Base-by-base conservation (phyloP, 2,329 filamentous ascomycete species). In the Botrytis pseudocinerea region DNA sequence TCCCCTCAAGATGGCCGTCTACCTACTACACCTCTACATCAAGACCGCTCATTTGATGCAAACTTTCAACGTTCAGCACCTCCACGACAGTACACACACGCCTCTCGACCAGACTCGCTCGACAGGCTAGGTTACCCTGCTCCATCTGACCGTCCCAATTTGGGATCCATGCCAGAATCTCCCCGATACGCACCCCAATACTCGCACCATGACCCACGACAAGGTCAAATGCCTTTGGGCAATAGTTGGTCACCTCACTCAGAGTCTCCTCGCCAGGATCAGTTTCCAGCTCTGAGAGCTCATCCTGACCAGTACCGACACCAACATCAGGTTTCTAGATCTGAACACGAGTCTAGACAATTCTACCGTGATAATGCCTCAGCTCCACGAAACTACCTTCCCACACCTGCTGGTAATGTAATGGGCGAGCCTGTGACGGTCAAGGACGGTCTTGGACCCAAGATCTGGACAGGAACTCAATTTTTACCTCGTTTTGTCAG, bases 391-490 rank as follows among this genome's bases (percentile, higher is more conserved):
- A 78, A 73, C 32, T 78, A 79, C 48, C 76, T 78, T 32, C 76
- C 75, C 1, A 78, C 79, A 14, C 76, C 79, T 28, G 74, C 75
- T 5, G 77, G 75, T 59, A 78, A 76, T 57, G 74, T 76, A 5
- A 70, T 73, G 22, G 76, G 76, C 28, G 79, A 80, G n/a, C 72
- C 78, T 38, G 60, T 78, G 8, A 79, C 79, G 32, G 80, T 84
- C 22, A 90, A 90, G 80, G 89, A 91, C 79, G 87, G 87, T 1
- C 82, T 91, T 22, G 89, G 89, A 0, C 89, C 90, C 20, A 91
- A 91, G 83, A 91, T 91, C 74, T 91, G 90, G 90, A 91, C 89
- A 1, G 90, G 90, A 40, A 89, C 87, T 3, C 88, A 91, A 73
- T 91, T 91, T 76, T 81, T 92, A 71, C 90, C 90, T n/a, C 85